Conservation (phyloP, 495 filamentous ascomycete genomes). For the Penicillium bovifimosum region DNA sequence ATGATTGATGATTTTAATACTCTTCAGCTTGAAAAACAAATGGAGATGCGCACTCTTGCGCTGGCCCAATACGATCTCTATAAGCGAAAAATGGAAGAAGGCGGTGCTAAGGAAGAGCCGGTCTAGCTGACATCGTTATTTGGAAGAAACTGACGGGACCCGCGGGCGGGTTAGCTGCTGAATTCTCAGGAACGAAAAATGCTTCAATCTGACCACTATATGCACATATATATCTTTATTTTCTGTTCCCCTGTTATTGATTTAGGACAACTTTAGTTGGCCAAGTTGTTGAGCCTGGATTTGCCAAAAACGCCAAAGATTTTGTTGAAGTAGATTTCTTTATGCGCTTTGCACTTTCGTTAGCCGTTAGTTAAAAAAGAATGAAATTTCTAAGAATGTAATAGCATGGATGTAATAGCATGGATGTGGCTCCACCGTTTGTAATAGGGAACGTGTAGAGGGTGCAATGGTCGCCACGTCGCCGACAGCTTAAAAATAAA, state of each 20-base stretch:
- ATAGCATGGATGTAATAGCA: background rate
- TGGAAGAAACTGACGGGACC: background rate
- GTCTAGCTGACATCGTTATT: background rate
- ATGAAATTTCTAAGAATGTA: background rate
- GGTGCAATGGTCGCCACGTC: background rate
- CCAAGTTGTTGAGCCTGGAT: background rate
- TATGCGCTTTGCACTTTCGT: background rate
- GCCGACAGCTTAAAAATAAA: background rate
- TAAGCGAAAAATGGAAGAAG: background rate
- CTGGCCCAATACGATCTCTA: background rate
- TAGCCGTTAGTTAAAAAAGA: background rate
- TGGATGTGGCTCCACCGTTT: background rate
- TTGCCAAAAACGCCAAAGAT: background rate
- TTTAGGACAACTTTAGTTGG: background rate
- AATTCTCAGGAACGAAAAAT: background rate
- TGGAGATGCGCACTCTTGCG: background rate
- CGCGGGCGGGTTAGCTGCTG: background rate
- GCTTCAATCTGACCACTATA: background rate
- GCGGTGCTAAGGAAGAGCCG: background rate
- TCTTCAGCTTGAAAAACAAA: background rate
- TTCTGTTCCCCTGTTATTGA: background rate
- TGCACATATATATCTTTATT: background rate
- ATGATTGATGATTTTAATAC: background rate
- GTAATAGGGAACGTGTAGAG: background rate
- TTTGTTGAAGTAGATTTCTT: background rate